phyloP scores from a whole-genome alignment of 75 land plant genomes.

The Sequoia sempervirens region DNA sequence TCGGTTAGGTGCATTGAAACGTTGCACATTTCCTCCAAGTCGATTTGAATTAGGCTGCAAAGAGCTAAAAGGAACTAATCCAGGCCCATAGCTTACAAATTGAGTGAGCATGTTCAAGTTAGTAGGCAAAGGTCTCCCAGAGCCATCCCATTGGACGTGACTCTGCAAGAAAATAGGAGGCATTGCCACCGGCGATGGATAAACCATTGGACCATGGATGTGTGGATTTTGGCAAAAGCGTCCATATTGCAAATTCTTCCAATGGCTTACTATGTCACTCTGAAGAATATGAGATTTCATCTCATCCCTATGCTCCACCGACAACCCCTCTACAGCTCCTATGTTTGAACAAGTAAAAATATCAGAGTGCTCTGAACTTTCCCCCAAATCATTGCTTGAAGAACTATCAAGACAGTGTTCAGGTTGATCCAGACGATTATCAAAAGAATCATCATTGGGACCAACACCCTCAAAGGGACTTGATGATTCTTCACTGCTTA shows the following conservation, averaged over 20 bases:
- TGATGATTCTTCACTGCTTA: slow-evolving; percentile 32
- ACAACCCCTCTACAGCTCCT: slow-evolving; percentile 10
- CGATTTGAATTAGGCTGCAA: slow-evolving; percentile 48
- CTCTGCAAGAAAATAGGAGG: slow-evolving; percentile 60
- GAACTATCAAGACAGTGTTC: slow-evolving; percentile 19
- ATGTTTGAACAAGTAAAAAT: slow-evolving; percentile 15
- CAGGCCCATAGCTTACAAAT: slow-evolving; percentile 37
- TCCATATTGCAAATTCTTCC: slow-evolving; percentile 66
- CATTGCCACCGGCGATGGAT: slow-evolving; percentile 33
- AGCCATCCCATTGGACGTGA: slow-evolving; percentile 61
- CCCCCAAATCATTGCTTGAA: slow-evolving; percentile 30
- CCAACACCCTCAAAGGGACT: slow-evolving; percentile 27
- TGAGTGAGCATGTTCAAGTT: slow-evolving; percentile 42
- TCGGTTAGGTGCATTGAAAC: slow-evolving; percentile 13
- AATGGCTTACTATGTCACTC: slow-evolving; percentile 66
- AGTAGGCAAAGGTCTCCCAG: slow-evolving; percentile 54
- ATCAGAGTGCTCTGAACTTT: slow-evolving; percentile 35
- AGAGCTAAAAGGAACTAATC: slow-evolving; percentile 45
- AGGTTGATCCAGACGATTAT: slow-evolving; percentile 16
- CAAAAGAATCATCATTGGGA: slow-evolving; percentile 27
- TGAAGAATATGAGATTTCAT: slow-evolving; percentile 63
- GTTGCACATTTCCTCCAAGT: slow-evolving; percentile 31
- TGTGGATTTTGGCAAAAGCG: slow-evolving; percentile 54
- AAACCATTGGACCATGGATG: slow-evolving; percentile 18
- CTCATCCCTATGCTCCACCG: slow-evolving; percentile 24